Percentiles rank a stretch among this genome's conserved stretches.
Conservation (phyloP, 768 basidiomycete genomes). For the Cytidiella melzeri region DNA sequence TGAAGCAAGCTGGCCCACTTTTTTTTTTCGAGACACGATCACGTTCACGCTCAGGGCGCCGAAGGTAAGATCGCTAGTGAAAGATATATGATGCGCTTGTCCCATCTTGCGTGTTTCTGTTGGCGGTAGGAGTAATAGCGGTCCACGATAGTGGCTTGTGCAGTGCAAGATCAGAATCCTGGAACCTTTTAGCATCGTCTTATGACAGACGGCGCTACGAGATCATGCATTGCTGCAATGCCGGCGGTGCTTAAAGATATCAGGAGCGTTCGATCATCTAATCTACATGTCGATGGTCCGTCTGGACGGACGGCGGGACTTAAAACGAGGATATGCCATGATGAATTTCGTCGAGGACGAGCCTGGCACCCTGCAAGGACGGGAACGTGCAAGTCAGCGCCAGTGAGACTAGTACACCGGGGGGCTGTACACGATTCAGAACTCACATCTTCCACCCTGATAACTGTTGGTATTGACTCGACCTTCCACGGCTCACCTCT, state of each 20-base stretch:
- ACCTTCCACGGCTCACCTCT: conserved; percentile 61
- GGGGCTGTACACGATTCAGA: conserved; percentile 2
- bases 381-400: conserved; percentile 4
- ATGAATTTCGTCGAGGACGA: conserved; percentile 38
- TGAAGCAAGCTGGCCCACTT: neutral
- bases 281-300: neutral
- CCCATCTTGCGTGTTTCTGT: too few species aligned
- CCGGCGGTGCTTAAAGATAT: too few species aligned
- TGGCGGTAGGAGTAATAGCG: too few species aligned
- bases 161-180: too few species aligned
- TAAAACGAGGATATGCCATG: conserved; percentile 13
- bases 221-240: too few species aligned
- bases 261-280: neutral
- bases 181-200: too few species aligned
- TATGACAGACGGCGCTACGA: neutral
- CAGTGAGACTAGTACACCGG: neutral
- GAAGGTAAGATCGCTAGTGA: too few species aligned
- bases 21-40: too few species aligned
- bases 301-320: neutral
- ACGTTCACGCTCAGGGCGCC: too few species aligned
- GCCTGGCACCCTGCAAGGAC: conserved; percentile 29
- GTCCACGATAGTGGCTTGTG: too few species aligned
- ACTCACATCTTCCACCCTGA: conserved; percentile 53
- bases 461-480: conserved; percentile 56
- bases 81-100: too few species aligned